Base-by-base conservation (phyloP, 164 flowering plant species). In the Warburgia ugandensis region DNA sequence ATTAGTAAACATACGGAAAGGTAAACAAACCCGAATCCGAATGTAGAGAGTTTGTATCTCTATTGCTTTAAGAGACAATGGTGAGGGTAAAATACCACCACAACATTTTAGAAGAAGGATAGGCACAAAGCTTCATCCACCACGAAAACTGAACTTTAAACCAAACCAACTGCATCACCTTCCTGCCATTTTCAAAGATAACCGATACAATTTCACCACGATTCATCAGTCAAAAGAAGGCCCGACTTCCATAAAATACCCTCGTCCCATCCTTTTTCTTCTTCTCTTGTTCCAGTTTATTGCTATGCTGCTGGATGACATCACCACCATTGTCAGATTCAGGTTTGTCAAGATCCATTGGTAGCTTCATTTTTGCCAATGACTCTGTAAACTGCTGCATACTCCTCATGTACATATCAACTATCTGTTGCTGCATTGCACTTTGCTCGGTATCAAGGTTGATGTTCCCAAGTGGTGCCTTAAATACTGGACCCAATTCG, bases 361-460 rank as follows among this genome's bases (percentile, higher is more conserved):
- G 95, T 10, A 90, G 90, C 73, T 89, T 83, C 97, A 89, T 89
- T 48, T 85, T 83, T 12, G 85, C 87, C 63, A 83, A 58, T 1
- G 97, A 89, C 61, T 85, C 92, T 0, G 89, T 81, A 50, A 89
- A 85, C 52, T 89, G 95, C 9, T 86, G 94, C 97, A 86, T 86
- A 62, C 97, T 90, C 39, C 77, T 81, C 94, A 86, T 90, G 61
- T 90, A 90, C 94, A 89, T 79, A 48, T 83, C 92, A 7, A 82
- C 87, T 55, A 86, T 89, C 47, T 89, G 87, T 61, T 81, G 78
- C 68, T 89, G 97, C 89, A 86, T 79, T 44, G 77, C 86, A 1
- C 74, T 61, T 48, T 88, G 80, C 72, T 88, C 92, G 4, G 77
- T 76, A 44, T 75, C 87, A 13, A 72, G 32, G 40, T 69, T 71